phyloP scores from a whole-genome alignment of 2,329 filamentous ascomycete genomes.

The Cercospora zeina region DNA sequence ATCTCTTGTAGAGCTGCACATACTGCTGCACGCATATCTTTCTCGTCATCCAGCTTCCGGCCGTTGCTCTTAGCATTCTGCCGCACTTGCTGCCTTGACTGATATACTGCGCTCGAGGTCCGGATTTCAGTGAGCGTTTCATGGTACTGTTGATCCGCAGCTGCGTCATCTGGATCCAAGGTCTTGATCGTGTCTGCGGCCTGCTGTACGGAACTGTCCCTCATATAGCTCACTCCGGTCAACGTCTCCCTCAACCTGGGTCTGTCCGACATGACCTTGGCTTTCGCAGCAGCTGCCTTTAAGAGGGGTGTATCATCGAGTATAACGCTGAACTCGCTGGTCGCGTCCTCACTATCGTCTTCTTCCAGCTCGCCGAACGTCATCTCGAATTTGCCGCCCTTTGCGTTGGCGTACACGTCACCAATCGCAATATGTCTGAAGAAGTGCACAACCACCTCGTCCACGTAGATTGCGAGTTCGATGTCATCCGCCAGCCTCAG shows the following conservation, averaged over 20 bases:
- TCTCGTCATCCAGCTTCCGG: slow-evolving; percentile 45
- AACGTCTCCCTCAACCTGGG: slow-evolving; percentile 39
- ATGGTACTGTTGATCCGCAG: slow-evolving; percentile 48
- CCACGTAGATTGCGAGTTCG: slow-evolving; percentile 54
- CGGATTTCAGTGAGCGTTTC: slow-evolving; percentile 46
- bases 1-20: slow-evolving; percentile 51
- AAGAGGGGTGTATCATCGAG: slow-evolving; percentile 50
- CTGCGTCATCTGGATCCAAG: slow-evolving; percentile 49
- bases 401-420: slow-evolving; percentile 57
- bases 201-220: slow-evolving; percentile 41
- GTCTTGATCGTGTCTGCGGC: slow-evolving; percentile 46
- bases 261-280: slow-evolving; percentile 27
- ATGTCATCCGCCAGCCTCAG: slow-evolving; percentile 56
- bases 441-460: slow-evolving; percentile 51
- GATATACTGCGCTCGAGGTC: slow-evolving; percentile 44
- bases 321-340: slow-evolving; percentile 46
- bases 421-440: slow-evolving; percentile 55
- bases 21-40: slow-evolving; percentile 53
- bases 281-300: slow-evolving; percentile 45
- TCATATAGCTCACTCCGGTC: slow-evolving; percentile 45
- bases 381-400: slow-evolving; percentile 55
- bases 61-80: slow-evolving; percentile 37
- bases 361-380: slow-evolving; percentile 47
- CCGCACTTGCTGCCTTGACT: slow-evolving; percentile 39
- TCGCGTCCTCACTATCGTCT: slow-evolving; percentile 41